A percentile compares a stretch with the other conserved stretches of the same genome.
Conservation (phyloP, 331 rosid genomes). For the Rosa hybrid region DNA sequence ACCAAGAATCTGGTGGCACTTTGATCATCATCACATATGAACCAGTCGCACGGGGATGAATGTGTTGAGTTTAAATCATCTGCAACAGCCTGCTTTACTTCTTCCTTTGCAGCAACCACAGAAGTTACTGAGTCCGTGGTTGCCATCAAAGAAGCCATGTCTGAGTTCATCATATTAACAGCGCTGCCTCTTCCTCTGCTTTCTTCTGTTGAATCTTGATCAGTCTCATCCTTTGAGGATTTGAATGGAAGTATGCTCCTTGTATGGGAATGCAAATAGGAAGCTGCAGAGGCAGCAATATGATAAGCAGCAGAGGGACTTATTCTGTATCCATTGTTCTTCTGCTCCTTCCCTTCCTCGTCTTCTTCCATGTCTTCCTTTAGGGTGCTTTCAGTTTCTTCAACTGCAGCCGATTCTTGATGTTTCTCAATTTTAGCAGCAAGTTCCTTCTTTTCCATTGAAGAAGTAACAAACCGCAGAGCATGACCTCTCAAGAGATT, state of each 20-base stretch:
- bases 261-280: conserved; percentile 74
- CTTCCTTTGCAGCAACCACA: conserved; percentile 96
- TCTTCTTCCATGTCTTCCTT: conserved; percentile 33
- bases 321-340: conserved; percentile 43
- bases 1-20: conserved; percentile 69
- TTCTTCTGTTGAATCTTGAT: conserved; percentile 39
- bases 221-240: conserved; percentile 40
- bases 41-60: conserved; percentile 95
- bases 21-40: conserved; percentile 75
- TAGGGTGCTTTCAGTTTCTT: conserved; percentile 37
- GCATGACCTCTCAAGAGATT: conserved; percentile 61
- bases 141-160: conserved; percentile 79
- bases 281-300: conserved; percentile 92
- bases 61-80: conserved; percentile 71
- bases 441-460: conserved; percentile 66
- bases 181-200: conserved; percentile 28
- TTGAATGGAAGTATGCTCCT: conserved; percentile 74
- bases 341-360: conserved; percentile 38
- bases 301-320: conserved; percentile 69
- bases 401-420: conserved; percentile 34
- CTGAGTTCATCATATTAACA: conserved; percentile 50
- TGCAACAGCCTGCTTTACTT: conserved; percentile 95
- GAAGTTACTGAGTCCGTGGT: conserved; percentile 92
- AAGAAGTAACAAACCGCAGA: conserved; percentile 69
- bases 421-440: conserved; percentile 50